Percentiles rank a stretch among this genome's conserved stretches.
phyloP scores from a whole-genome alignment of 106 monocot genomes.

The Alisma plantagoaquatica region DNA sequence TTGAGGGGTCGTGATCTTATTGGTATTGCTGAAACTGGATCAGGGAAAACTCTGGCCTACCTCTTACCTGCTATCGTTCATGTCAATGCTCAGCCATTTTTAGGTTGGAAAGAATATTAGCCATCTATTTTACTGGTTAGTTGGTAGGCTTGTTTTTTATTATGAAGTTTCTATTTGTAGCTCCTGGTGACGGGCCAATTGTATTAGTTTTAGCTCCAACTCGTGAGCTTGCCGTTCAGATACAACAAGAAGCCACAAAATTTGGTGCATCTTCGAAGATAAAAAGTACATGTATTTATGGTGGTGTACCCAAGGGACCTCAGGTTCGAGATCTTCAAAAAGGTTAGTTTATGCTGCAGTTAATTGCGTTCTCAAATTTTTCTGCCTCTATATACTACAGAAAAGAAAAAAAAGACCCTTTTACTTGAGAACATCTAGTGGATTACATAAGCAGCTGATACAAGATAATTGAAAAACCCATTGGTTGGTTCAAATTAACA shows the following conservation, averaged over 20 bases:
- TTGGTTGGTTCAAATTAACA: no score
- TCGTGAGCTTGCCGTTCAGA: slow-evolving; percentile 93
- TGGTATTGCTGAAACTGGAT: slow-evolving; percentile 98
- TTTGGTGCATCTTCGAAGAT: slow-evolving; percentile 97
- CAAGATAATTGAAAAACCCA: no score
- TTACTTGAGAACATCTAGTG: no score
- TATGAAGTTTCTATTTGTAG: slow-evolving; percentile 16
- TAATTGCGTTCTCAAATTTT: no score
- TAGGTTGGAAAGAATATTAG: slow-evolving; percentile 32
- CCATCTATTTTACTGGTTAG: neutral
- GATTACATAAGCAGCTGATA: no score
- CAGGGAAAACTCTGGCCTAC: slow-evolving; percentile 94
- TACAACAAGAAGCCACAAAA: slow-evolving; percentile 89
- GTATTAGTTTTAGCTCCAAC: slow-evolving; percentile 95
- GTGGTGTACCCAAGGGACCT: slow-evolving; percentile 96
- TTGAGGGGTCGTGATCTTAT: slow-evolving; percentile 94
- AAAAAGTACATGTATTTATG: slow-evolving; percentile 98
- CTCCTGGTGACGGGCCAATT: slow-evolving; percentile 92
- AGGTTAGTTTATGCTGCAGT: slow-evolving; percentile 44
- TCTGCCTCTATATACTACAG: no score
- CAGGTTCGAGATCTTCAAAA: slow-evolving; percentile 98
- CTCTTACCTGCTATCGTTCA: slow-evolving; percentile 93
- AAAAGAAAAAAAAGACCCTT: no score
- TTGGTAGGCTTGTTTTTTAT: neutral
- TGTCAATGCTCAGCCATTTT: slow-evolving; percentile 97